Base-by-base conservation (phyloP, 163 green algal genomes). In the Volvox carteri region DNA sequence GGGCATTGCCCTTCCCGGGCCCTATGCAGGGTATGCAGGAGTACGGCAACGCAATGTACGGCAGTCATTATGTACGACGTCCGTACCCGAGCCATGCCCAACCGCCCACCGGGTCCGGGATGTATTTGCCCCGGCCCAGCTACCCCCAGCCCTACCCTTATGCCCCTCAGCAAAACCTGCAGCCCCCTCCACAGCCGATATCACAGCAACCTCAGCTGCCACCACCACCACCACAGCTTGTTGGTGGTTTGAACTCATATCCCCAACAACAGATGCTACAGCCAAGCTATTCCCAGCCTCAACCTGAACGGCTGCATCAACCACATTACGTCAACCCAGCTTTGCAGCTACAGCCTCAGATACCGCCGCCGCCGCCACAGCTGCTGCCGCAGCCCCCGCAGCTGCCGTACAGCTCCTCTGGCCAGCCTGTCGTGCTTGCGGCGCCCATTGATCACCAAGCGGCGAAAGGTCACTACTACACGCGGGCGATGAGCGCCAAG, bases 201-300 rank as follows among this genome's bases (percentile, higher is more conserved):
- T 44, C 30, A n/a, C 73, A 42, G 70, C 70, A 33, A 23, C 70
- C 19, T 58, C 70, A 58, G 62, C 62, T 67, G 42, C 73, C n/a
- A 46, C 73, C 4, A 46, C 46, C 37, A 33, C 79, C 65, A 56
- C 79, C 65, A 3, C 78, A 85, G 25, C 78, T 58, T 19, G 54
- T 4, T 12, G 54, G 54, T 30, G 28, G 5, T 11, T 19, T 23
- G 28, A 65, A 8, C 54, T 2, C 54, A 65, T 65, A 4, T 65
- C 8, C 54, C 23, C 62, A 74, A 12, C 62, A 37, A 74, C 62
- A 74, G 56, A 35, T 56, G 21, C 33, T 42, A 2, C 62, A 73
- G 62, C 8, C 21, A 8, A 48, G 30, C 65, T 48, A 42, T 33
- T 19, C n/a, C 8, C 65, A 75, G 11, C 33, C 65, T 4, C 48